Evolutionary conservation across 345 rosid species (phyloP).

Genomic region (Rubroshorea leprosula): DNA sequence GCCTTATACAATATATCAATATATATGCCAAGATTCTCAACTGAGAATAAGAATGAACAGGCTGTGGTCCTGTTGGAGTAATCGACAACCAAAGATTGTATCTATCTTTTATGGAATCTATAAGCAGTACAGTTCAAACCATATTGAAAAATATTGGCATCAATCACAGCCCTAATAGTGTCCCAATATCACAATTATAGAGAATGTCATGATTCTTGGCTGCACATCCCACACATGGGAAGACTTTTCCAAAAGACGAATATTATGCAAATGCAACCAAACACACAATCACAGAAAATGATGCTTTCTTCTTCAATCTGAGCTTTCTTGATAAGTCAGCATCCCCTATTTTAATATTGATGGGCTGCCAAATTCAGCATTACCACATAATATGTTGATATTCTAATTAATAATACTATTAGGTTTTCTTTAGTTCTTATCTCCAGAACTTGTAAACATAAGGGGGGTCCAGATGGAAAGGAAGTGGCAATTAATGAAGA

Average conservation of each 20-base stretch:
- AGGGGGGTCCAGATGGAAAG: slow-evolving; percentile 31
- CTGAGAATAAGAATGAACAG: slow-evolving; percentile 7
- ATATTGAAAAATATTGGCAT: slow-evolving; percentile 17
- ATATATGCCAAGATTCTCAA: too few species aligned
- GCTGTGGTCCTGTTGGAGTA: slow-evolving; percentile 22
- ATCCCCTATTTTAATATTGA: slow-evolving; percentile 1
- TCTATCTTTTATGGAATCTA: slow-evolving; percentile 14
- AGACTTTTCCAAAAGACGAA: slow-evolving; percentile 10
- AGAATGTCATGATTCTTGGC: slow-evolving; percentile 36
- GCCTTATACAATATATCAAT: too few species aligned
- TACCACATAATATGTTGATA: slow-evolving; percentile 17
- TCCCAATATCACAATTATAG: slow-evolving; percentile 28
- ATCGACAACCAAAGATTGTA: slow-evolving; percentile 25
- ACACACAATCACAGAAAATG: slow-evolving; percentile 27
- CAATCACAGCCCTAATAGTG: slow-evolving; percentile 30
- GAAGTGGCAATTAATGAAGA: slow-evolving; percentile 18
- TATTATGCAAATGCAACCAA: slow-evolving; percentile 10
- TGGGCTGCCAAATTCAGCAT: slow-evolving; percentile 21
- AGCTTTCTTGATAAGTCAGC: slow-evolving; percentile 17
- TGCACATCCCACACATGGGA: slow-evolving; percentile 26
- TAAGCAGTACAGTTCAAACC: slow-evolving; percentile 21
- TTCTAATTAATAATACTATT: not conserved
- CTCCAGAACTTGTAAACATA: slow-evolving; percentile 20
- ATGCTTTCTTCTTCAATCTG: slow-evolving; percentile 27
- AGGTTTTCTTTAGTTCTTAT: slow-evolving; percentile 17